These are phyloP conservation scores for Hippophae rhamnoides DNA, from an alignment of 306 rosid genomes.

Conservation along the genomic window DNA sequence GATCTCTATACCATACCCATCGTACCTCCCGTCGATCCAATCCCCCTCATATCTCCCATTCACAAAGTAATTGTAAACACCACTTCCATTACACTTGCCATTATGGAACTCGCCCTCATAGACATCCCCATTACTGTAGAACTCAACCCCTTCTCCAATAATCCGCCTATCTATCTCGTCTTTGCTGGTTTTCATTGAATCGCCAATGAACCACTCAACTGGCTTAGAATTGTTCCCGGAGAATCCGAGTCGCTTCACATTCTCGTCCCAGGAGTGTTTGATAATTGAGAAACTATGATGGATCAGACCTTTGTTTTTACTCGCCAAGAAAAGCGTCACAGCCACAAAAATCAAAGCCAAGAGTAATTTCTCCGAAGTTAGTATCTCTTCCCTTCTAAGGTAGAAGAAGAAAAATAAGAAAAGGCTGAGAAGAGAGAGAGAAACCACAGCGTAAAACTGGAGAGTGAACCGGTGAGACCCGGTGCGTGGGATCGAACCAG, in stretches of 20 bases:
- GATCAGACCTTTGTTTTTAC: constrained; percentile 55
- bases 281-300: constrained; percentile 31
- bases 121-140: constrained; percentile 91
- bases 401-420: constrained; percentile 43
- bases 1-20: constrained; percentile 86
- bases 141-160: constrained; percentile 78
- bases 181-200: constrained; percentile 16
- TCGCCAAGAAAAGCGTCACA: constrained; percentile 58
- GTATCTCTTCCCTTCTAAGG: constrained; percentile 39
- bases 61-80: constrained; percentile 84
- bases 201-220: constrained; percentile 90
- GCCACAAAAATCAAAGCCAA: constrained; percentile 76
- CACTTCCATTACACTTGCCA: constrained; percentile 80
- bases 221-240: constrained; percentile 38
- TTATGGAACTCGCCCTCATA: constrained; percentile 92
- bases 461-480: constrained; percentile 34
- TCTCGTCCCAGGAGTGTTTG: constrained; percentile 57
- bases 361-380: constrained; percentile 68
- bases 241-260: constrained; percentile 36
- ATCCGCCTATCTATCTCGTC: constrained; percentile 25
- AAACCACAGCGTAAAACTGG: constrained; percentile 27
- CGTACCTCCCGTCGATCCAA: constrained; percentile 90
- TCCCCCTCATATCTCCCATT: constrained; percentile 90
- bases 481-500: constrained; percentile 29
- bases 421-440: constrained; percentile 30